Evolutionary conservation across 1,139 yeast genomes (phyloP).

Genomic region (Kodamaea ohmeri): DNA sequence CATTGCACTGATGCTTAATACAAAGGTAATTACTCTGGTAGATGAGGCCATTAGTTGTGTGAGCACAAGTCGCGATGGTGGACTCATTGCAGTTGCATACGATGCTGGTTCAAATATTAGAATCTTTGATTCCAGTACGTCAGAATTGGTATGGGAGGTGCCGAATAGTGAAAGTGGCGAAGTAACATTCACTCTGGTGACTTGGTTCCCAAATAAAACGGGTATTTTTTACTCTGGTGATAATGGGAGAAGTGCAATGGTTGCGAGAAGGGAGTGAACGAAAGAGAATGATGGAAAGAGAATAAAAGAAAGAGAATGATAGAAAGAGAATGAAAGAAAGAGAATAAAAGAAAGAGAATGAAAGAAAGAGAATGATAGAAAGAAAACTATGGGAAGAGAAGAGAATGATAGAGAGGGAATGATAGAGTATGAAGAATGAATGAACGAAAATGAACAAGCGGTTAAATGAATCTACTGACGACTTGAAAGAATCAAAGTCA

Average conservation of each 20-base stretch:
- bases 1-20: slow-evolving; percentile 43
- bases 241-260: slow-evolving; percentile 26
- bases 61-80: slow-evolving; percentile 46
- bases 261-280: slow-evolving; percentile 10
- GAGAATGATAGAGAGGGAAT: no score
- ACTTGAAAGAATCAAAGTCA: no score
- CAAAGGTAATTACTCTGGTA: slow-evolving; percentile 41
- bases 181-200: slow-evolving; percentile 30
- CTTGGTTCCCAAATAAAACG: slow-evolving; percentile 44
- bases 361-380: no score
- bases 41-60: slow-evolving; percentile 50
- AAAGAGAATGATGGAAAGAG: background rate
- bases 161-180: slow-evolving; percentile 38
- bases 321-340: background rate
- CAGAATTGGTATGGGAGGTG: slow-evolving; percentile 33
- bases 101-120: slow-evolving; percentile 38
- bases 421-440: no score
- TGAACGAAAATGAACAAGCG: no score
- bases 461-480: no score
- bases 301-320: background rate
- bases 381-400: no score
- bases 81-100: slow-evolving; percentile 43
- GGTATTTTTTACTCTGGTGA: slow-evolving; percentile 36
- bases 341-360: no score
- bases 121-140: slow-evolving; percentile 37